phyloP scores from a whole-genome alignment of 202 grass and related monocot genomes.

The Digitaria exilis region DNA sequence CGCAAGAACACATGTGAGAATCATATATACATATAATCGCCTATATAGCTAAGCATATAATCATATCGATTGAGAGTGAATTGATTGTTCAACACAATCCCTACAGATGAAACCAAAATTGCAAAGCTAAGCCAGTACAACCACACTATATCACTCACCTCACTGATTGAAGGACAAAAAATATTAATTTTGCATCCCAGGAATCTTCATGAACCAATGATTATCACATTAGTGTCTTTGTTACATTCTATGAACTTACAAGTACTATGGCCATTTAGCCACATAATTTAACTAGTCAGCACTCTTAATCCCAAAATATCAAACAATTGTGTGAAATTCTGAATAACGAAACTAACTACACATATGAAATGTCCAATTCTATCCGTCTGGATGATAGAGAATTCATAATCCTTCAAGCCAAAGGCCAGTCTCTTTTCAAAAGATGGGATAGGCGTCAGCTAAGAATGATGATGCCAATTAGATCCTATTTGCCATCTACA shows the following conservation, averaged over 20 bases:
- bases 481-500: background rate
- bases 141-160: background rate
- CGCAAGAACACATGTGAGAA: slow-evolving; percentile 11
- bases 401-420: background rate
- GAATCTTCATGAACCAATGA: background rate
- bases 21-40: slow-evolving; percentile 2
- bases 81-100: background rate
- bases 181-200: background rate
- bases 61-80: slow-evolving; percentile 1
- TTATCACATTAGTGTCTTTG: background rate
- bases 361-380: slow-evolving; percentile 4
- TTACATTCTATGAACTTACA: background rate
- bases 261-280: background rate
- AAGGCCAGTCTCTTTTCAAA: background rate
- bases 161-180: background rate
- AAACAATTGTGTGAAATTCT: background rate
- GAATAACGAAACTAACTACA: background rate
- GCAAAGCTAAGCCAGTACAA: background rate
- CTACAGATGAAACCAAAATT: background rate
- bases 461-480: background rate
- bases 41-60: background rate
- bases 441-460: background rate
- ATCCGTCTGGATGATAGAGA: background rate
- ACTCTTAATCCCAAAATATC: background rate
- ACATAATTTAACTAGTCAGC: background rate